Evolutionary conservation across 441 rosid genomes (phyloP), one percentile per base, ranked within the genome.

Genomic region (Arabidopsis hybrid): DNA sequence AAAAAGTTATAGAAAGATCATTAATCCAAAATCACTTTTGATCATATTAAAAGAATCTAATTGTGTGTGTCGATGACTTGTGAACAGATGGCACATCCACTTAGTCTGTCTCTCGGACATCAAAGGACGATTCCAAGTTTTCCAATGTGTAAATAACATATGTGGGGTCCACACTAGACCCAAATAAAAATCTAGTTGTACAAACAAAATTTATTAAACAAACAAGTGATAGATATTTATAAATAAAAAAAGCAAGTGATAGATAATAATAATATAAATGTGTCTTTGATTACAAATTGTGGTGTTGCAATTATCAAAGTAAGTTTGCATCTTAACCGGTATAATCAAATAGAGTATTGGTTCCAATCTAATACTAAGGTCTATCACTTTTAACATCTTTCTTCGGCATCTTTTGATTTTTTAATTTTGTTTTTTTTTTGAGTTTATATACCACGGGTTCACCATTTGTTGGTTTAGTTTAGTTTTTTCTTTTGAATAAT

Each of bases 11-110:
- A 50, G 35, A 57, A 13, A 21, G 7, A 45, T 5, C 2, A 35
- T 14, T 49, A 21, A 10, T 36, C 38, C 14, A 13, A 73, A 31
- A 39, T 57, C 52, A 58, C 36, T 66, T 66, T 74, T 39, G 55
- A 66, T 67, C 71, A 57, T 14, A 34, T 65, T 66, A 66, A 65
- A 72, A 38, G 67, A 67, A 67, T 65, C 47, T 74, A 50, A 74
- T 17, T 21, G 55, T 67, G 61, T 67, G 61, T 66, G 60, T 66
- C 36, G 38, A 49, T 59, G 38, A 18, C 60, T 31, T 38, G 50
- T 49, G 38, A 66, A 31, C 65, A 57, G 34, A 14, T 65, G 72
- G 36, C 52, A 32, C 64, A 36, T 73, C 59, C 60, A 29, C 18
- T 72, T 36, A 21, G 17, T 36, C 39, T 55, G 71, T 39, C 53